Base-by-base conservation (phyloP, 2,329 filamentous ascomycete species). In the Penicillium decumbens region DNA sequence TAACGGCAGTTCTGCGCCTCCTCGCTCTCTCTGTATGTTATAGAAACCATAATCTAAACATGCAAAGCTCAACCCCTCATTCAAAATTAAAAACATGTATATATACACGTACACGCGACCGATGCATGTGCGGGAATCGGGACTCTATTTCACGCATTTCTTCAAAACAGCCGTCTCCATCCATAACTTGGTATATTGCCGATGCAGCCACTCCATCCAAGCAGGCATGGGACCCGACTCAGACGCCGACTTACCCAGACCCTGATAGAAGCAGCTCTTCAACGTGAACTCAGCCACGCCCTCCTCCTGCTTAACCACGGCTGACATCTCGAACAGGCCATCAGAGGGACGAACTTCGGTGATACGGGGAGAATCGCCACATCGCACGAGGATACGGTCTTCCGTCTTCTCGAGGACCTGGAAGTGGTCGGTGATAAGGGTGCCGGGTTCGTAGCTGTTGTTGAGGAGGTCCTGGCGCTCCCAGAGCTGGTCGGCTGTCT, bases 401-500 rank as follows among this genome's bases (percentile, higher is more conserved):
- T 78, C 72, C 0, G 79, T 83, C 69, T 84, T 84, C 45, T 83
- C 79, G 1, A 88, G 72, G 0, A 88, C 83, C 65, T 88, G 82
- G 62, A 88, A 88, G 66, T 88, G 85, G 63, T 88, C 83, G 3
- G 81, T 85, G 49, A 88, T 79, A 35, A 75, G 64, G 1, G 84
- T 85, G 29, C 84, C 84, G 33, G 77, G 73, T 18, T 82, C 77
- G 63, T 88, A 88, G 8, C 58, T 74, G 49, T 75, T 81, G n/a
- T 68, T 58, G 5, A 74, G 65, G 1, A 88, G 76, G 44, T 83
- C 75, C 9, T 76, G 67, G 3, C 65, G 71, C 2, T 77, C 75
- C 83, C 85, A 88, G 1, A 88, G 77, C 55, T 87, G 81, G 41
- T 72, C 61, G 1, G 76, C 72, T 0, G 83, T 85, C 33, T 78